phyloP scores from a whole-genome alignment of 805 yeast species.

The Ogataea haglerorum region DNA sequence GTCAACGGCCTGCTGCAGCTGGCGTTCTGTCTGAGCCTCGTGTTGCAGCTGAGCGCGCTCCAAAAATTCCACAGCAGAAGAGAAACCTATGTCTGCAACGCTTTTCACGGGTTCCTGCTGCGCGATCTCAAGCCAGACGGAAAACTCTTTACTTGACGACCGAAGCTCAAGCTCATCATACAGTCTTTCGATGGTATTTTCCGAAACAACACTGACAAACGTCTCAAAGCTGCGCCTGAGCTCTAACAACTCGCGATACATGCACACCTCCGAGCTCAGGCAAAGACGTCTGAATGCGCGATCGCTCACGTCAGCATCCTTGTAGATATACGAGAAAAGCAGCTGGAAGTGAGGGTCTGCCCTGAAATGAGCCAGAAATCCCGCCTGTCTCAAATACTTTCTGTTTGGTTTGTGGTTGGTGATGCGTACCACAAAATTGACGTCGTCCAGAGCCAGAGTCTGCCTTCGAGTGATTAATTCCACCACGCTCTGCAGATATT shows the following conservation, averaged over 20 bases:
- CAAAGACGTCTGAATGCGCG: neutral
- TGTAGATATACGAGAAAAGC: slow-evolving; percentile 1
- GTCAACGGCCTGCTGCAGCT: neutral
- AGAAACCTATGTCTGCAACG: neutral
- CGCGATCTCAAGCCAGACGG: neutral
- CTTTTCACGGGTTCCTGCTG: neutral
- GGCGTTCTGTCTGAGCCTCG: neutral
- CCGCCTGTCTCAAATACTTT: neutral
- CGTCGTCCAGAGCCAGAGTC: neutral
- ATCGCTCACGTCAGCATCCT: neutral
- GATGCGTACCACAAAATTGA: neutral
- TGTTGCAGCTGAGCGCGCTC: neutral
- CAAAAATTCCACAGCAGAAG: neutral
- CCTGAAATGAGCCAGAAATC: neutral
- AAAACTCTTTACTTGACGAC: neutral
- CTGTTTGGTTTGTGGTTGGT: neutral
- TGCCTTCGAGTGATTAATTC: neutral
- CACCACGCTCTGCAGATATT: neutral
- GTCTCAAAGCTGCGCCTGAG: neutral
- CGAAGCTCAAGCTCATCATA: neutral
- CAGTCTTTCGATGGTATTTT: neutral
- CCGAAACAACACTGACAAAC: slow-evolving; percentile 1
- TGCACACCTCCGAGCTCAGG: neutral
- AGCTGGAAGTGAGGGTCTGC: neutral
- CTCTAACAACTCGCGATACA: slow-evolving; percentile 7